Percentiles rank a stretch among this genome's conserved stretches.
phyloP scores from a whole-genome alignment of 164 flowering plant species.

The Echeveria elegans region DNA sequence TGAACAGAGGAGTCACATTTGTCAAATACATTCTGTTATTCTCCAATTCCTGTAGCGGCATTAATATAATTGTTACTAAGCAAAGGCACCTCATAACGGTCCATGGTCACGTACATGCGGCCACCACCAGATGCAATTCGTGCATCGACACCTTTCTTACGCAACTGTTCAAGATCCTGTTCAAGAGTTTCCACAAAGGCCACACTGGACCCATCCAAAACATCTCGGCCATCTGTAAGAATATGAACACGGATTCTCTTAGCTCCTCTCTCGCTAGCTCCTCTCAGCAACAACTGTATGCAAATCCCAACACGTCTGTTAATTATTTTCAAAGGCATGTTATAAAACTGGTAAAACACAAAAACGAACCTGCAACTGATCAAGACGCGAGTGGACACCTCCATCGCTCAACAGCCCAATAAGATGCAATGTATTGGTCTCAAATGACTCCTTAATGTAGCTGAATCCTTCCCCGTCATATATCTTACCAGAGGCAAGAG shows the following conservation, averaged over 20 bases:
- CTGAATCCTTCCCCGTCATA: conserved; percentile 87
- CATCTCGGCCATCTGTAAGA: conserved; percentile 97
- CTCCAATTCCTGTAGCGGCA: background rate
- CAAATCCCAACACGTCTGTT: background rate
- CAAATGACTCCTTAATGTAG: conserved; percentile 68
- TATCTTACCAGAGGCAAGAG: conserved; percentile 87
- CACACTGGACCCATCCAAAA: conserved; percentile 87
- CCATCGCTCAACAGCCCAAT: conserved; percentile 96
- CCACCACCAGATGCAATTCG: conserved; percentile 98
- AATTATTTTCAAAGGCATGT: background rate
- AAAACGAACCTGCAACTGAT: conserved; percentile 66
- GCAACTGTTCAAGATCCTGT: conserved; percentile 59
- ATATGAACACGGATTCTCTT: conserved; percentile 88
- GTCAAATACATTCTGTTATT: background rate
- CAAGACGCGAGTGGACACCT: conserved; percentile 94
- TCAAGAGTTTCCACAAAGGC: conserved; percentile 89
- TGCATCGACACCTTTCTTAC: conserved; percentile 85
- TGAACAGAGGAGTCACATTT: conserved; percentile 2
- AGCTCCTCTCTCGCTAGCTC: conserved; percentile 77
- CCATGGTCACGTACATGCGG: conserved; percentile 98
- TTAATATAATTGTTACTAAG: background rate
- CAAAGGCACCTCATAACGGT: conserved; percentile 79
- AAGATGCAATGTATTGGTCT: conserved; percentile 71
- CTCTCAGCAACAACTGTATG: conserved; percentile 74
- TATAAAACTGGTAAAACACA: no score